phyloP scores from a whole-genome alignment of 1,139 yeast genomes.

The Saccharomyces hybrid region DNA sequence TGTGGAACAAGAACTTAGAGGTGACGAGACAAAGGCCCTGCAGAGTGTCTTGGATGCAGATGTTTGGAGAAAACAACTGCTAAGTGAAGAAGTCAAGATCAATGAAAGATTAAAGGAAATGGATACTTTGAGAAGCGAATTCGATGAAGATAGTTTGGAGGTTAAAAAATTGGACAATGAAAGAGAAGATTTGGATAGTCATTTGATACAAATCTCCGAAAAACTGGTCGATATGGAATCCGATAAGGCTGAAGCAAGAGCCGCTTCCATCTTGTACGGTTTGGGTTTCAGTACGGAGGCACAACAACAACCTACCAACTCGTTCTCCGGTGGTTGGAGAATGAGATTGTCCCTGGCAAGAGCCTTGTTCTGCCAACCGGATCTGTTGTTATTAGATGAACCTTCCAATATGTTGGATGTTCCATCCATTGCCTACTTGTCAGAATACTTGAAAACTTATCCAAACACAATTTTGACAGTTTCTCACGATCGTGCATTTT shows the following conservation, averaged over 20 bases:
- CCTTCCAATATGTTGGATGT: constrained; percentile 99
- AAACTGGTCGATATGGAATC: constrained; percentile 88
- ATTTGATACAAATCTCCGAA: constrained; percentile 69
- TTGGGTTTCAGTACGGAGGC: constrained; percentile 88
- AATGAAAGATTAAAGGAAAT: constrained; percentile 69
- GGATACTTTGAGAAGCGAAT: constrained; percentile 57
- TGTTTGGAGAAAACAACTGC: constrained; percentile 91
- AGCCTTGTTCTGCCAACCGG: constrained; percentile 96
- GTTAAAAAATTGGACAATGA: constrained; percentile 79
- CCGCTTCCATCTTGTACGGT: constrained; percentile 87
- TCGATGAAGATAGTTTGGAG: constrained; percentile 76
- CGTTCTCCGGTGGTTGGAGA: constrained; percentile 99
- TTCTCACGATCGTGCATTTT: constrained; percentile 94
- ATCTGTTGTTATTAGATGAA: constrained; percentile 84
- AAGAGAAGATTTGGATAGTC: constrained; percentile 73
- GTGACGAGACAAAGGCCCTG: constrained; percentile 83
- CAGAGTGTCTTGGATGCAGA: constrained; percentile 97
- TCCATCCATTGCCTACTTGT: constrained; percentile 90
- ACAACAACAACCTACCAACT: constrained; percentile 72
- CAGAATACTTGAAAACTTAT: constrained; percentile 80
- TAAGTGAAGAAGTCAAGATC: constrained; percentile 67
- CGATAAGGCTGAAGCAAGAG: constrained; percentile 95
- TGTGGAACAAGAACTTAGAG: constrained; percentile 94
- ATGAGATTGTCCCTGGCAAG: constrained; percentile 96
- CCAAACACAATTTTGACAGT: constrained; percentile 91